phyloP scores from a whole-genome alignment of 2,329 filamentous ascomycete species.

The Fusarium coffeatum region DNA sequence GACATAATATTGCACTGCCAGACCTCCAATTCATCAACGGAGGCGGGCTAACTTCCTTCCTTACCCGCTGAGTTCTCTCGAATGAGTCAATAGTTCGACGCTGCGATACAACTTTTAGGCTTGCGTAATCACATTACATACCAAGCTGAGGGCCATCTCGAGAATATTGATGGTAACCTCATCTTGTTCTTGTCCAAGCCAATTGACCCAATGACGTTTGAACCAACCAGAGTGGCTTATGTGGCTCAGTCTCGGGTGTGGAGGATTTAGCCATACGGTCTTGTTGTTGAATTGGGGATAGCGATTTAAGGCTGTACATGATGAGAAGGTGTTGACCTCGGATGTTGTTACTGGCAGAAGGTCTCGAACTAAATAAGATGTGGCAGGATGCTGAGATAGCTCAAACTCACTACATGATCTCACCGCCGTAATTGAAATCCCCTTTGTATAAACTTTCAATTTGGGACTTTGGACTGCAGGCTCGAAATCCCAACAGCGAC shows the following conservation, averaged over 20 bases:
- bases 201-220: background rate
- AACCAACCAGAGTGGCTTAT: no score
- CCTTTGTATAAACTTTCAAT: no score
- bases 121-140: background rate
- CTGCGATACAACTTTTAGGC: background rate
- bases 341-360: background rate
- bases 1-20: no score
- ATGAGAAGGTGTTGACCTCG: background rate
- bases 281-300: background rate
- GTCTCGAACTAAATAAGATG: background rate
- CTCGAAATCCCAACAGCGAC: background rate
- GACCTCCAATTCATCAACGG: no score
- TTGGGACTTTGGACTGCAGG: background rate
- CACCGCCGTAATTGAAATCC: background rate
- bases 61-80: background rate
- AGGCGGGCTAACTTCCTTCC: fast-evolving
- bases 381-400: background rate
- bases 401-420: background rate
- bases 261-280: background rate
- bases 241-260: background rate
- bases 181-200: background rate
- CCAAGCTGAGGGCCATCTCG: fast-evolving
- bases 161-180: background rate
- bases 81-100: background rate
- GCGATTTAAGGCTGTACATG: background rate